Conservation (phyloP, 2,329 filamentous ascomycete genomes). For the Pseudocercospora cruenta region DNA sequence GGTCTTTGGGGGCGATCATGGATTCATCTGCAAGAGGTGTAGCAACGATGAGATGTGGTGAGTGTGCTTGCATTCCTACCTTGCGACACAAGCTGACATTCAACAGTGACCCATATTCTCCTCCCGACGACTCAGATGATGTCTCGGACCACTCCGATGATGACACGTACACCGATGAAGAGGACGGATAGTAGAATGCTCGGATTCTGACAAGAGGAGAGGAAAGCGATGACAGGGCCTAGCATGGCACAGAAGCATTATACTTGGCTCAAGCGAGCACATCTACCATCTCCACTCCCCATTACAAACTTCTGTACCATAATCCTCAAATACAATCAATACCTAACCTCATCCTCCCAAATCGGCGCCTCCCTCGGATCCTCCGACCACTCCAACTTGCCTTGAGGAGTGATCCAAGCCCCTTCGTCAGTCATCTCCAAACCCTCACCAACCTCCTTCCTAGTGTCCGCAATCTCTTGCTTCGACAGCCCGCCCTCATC, state of each 20-base stretch:
- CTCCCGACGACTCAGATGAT: no score
- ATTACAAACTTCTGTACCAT: no score
- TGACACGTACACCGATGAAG: background rate
- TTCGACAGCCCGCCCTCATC: slow-evolving; percentile 49
- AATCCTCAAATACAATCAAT: no score
- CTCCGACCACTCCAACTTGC: slow-evolving; percentile 48
- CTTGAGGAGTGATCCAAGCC: slow-evolving; percentile 51
- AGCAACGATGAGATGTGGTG: no score
- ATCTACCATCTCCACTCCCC: no score
- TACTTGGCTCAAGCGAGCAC: background rate
- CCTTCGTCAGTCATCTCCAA: slow-evolving; percentile 47
- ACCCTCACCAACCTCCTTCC: slow-evolving; percentile 39
- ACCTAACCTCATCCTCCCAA: slow-evolving; percentile 50
- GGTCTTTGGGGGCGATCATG: background rate
- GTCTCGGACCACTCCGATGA: background rate
- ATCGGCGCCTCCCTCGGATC: slow-evolving; percentile 41
- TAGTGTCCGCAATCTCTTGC: slow-evolving; percentile 42
- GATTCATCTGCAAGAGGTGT: background rate
- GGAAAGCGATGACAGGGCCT: background rate
- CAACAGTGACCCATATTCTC: no score
- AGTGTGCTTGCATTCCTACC: background rate
- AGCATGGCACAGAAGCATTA: background rate
- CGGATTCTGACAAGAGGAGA: background rate
- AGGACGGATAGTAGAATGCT: background rate
- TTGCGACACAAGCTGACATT: background rate